Conservation (phyloP, 768 basidiomycete genomes). For the Leccinum aurantiacum region DNA sequence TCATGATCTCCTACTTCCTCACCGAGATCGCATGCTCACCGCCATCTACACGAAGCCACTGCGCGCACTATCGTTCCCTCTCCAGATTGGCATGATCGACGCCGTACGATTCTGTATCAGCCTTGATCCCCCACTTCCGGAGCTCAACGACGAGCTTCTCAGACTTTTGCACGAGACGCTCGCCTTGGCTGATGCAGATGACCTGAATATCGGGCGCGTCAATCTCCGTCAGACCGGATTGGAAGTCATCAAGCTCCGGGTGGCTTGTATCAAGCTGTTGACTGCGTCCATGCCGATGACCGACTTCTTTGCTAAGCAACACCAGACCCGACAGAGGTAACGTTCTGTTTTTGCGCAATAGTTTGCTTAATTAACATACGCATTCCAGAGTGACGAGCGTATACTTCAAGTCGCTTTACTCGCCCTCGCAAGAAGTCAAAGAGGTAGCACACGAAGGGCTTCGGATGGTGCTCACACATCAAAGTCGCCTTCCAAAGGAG, state of each 20-base stretch:
- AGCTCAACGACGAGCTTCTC: conserved; percentile 88
- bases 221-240: conserved; percentile 73
- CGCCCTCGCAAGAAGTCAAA: conserved; percentile 86
- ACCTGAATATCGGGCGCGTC: conserved; percentile 74
- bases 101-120: conserved; percentile 92
- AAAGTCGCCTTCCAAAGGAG: conserved; percentile 91
- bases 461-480: conserved; percentile 82
- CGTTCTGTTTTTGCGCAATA: conserved; percentile 8
- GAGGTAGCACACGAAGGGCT: conserved; percentile 94
- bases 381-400: conserved; percentile 79
- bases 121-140: conserved; percentile 84
- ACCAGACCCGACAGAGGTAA: conserved; percentile 82
- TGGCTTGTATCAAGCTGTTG: conserved; percentile 89
- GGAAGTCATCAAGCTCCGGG: conserved; percentile 86
- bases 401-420: conserved; percentile 98
- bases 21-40: conserved; percentile 84
- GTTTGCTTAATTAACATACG: conserved; percentile 7
- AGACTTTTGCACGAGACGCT: conserved; percentile 91
- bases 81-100: conserved; percentile 98
- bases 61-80: conserved; percentile 88
- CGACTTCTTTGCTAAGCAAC: conserved; percentile 87
- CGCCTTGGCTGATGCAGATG: conserved; percentile 94
- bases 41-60: conserved; percentile 96
- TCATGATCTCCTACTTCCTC: conserved; percentile 76
- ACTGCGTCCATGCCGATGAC: conserved; percentile 94